Evolutionary conservation across 139 green algal genomes (phyloP).

Genomic region (Micractinium sp.): DNA sequence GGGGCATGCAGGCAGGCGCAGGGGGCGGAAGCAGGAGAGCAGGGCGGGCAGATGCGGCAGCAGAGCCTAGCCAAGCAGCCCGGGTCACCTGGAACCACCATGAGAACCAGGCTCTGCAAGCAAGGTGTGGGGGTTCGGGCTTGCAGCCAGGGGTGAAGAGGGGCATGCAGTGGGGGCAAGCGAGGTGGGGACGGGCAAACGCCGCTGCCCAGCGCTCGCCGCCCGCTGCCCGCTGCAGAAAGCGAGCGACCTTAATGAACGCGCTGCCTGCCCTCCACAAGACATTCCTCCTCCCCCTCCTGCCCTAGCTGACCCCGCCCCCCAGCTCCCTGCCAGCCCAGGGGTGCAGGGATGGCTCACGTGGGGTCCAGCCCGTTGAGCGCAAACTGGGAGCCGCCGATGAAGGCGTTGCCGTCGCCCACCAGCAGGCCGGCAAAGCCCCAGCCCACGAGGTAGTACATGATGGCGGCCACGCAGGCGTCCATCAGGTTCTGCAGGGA

Average conservation of each 20-base stretch:
- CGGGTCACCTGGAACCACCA: slow-evolving; percentile 25
- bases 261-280: too few relatives aligned
- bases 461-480: slow-evolving; percentile 57
- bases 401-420: slow-evolving; percentile 19
- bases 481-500: slow-evolving; percentile 87
- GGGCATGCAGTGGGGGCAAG: neutral
- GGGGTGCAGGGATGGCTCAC: neutral
- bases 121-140: neutral
- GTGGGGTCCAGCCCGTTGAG: slow-evolving; percentile 1
- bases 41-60: neutral
- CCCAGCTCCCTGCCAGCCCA: neutral
- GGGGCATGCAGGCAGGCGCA: neutral
- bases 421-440: slow-evolving; percentile 28
- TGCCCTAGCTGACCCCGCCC: too few relatives aligned
- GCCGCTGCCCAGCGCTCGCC: too few relatives aligned
- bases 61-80: too few relatives aligned
- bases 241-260: too few relatives aligned
- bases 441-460: slow-evolving; percentile 23
- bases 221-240: too few relatives aligned
- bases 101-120: slow-evolving; percentile 1
- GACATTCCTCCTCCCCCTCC: too few relatives aligned
- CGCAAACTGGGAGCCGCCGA: slow-evolving; percentile 4
- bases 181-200: too few relatives aligned
- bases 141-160: neutral
- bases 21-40: neutral